These are phyloP conservation scores for Amanita molliuscula DNA, from an alignment of 768 basidiomycete species.

Conservation along the genomic window DNA sequence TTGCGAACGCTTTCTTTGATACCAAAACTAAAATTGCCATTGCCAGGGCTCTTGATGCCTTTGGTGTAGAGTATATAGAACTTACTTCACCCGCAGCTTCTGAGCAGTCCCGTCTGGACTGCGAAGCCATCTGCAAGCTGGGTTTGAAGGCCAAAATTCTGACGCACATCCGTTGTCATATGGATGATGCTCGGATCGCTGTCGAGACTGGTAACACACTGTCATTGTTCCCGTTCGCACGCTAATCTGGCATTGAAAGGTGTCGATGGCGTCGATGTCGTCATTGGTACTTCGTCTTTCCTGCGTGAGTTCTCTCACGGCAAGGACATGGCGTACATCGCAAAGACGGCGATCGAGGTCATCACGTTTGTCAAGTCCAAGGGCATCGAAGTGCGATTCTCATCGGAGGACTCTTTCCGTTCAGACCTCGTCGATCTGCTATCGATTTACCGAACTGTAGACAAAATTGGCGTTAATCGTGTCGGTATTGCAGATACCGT, in stretches of 20 bases:
- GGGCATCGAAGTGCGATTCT: slow-evolving; percentile 99
- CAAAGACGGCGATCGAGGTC: slow-evolving; percentile 97
- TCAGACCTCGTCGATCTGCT: slow-evolving; percentile 98
- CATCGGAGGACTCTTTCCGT: slow-evolving; percentile 98
- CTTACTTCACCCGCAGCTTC: slow-evolving; percentile 97
- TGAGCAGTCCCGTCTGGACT: slow-evolving; percentile 87
- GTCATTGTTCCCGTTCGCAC: not conserved
- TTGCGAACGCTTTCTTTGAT: slow-evolving; percentile 99
- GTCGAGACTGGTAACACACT: slow-evolving; percentile 80
- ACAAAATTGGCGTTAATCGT: slow-evolving; percentile 98
- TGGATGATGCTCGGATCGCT: slow-evolving; percentile 98
- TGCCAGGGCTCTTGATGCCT: slow-evolving; percentile 94
- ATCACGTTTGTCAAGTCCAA: slow-evolving; percentile 99
- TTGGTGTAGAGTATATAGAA: slow-evolving; percentile 99
- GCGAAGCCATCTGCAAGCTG: slow-evolving; percentile 98
- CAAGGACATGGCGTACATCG: slow-evolving; percentile 99
- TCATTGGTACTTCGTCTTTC: slow-evolving; percentile 98
- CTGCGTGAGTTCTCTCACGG: slow-evolving; percentile 99
- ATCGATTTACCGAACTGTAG: slow-evolving; percentile 98
- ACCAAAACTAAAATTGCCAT: slow-evolving; percentile 99
- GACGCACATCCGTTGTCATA: slow-evolving; percentile 98
- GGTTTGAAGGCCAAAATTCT: slow-evolving; percentile 94
- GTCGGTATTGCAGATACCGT: slow-evolving; percentile 99
- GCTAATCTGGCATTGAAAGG: slow-evolving; percentile 33
- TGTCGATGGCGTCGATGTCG: slow-evolving; percentile 98